These are phyloP conservation scores for Globisporangium splendens DNA, from an alignment of 352 stramenopile species.

Conservation along the genomic window DNA sequence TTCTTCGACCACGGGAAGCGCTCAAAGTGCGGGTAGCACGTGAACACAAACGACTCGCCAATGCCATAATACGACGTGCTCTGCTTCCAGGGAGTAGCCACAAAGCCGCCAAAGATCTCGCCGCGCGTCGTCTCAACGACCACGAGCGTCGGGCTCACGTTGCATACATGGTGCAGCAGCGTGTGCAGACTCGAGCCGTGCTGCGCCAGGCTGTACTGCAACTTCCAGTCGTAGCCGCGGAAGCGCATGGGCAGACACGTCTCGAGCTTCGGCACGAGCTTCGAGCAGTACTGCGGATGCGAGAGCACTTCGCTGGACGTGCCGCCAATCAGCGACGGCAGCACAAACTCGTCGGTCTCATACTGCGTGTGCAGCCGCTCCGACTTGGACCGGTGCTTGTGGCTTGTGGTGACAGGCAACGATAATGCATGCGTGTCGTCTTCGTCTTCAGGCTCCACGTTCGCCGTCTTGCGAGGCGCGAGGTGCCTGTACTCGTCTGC, in stretches of 20 bases:
- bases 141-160: constrained; percentile 42
- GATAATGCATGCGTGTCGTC: neutral
- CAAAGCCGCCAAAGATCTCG: constrained; percentile 67
- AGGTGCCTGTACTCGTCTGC: constrained; percentile 3
- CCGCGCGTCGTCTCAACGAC: constrained; percentile 61
- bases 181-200: constrained; percentile 68
- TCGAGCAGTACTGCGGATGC: constrained; percentile 24
- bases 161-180: constrained; percentile 38
- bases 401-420: neutral
- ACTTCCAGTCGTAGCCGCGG: constrained; percentile 63
- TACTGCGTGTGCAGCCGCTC: constrained; percentile 22
- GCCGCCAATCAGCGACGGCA: constrained; percentile 48
- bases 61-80: constrained; percentile 65
- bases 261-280: constrained; percentile 61
- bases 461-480: constrained; percentile 7
- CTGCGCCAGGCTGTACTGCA: constrained; percentile 59
- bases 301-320: constrained; percentile 44
- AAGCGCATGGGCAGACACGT: constrained; percentile 41
- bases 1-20: constrained; percentile 55
- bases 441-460: constrained; percentile 9
- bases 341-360: constrained; percentile 30
- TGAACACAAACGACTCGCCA: constrained; percentile 74
- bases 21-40: constrained; percentile 53
- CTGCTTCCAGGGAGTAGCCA: constrained; percentile 36
- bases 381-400: constrained; percentile 34